Percentiles rank a stretch among this genome's conserved stretches.
Evolutionary conservation across 768 basidiomycete species (phyloP).

Genomic region (Suillus tomentosus): DNA sequence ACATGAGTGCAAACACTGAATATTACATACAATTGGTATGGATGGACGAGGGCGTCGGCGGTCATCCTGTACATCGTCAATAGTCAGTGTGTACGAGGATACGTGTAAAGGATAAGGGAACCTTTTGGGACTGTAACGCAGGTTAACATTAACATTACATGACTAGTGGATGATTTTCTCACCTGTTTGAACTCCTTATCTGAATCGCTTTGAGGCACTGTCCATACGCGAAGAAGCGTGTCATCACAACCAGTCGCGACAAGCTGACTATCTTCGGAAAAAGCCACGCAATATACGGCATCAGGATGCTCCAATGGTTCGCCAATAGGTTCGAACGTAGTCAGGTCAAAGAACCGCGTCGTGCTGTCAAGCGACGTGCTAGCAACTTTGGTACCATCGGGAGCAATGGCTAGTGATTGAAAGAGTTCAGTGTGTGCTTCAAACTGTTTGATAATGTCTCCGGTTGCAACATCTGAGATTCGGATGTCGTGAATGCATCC

Average conservation of each 20-base stretch:
- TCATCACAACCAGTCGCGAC: background rate
- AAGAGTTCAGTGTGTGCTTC: background rate
- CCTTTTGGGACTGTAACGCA: background rate
- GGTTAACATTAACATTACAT: background rate
- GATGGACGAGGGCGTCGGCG: background rate
- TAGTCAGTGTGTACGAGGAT: background rate
- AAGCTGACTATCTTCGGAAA: background rate
- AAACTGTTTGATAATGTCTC: background rate
- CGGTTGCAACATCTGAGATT: background rate
- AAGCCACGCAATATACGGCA: background rate
- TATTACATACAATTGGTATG: background rate
- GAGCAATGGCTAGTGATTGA: background rate
- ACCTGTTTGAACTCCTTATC: background rate
- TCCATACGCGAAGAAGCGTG: background rate
- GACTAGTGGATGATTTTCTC: background rate
- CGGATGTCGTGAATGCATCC: background rate
- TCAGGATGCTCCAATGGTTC: slow-evolving; percentile 3
- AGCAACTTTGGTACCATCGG: background rate
- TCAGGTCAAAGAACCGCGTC: slow-evolving; percentile 1
- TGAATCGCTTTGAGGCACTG: background rate
- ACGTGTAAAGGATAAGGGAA: background rate
- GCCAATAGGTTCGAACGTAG: background rate
- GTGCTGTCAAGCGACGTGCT: background rate
- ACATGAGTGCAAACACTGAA: background rate
- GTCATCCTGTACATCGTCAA: background rate